Conservation (phyloP, 306 rosid species). For the Rosa lucieae region DNA sequence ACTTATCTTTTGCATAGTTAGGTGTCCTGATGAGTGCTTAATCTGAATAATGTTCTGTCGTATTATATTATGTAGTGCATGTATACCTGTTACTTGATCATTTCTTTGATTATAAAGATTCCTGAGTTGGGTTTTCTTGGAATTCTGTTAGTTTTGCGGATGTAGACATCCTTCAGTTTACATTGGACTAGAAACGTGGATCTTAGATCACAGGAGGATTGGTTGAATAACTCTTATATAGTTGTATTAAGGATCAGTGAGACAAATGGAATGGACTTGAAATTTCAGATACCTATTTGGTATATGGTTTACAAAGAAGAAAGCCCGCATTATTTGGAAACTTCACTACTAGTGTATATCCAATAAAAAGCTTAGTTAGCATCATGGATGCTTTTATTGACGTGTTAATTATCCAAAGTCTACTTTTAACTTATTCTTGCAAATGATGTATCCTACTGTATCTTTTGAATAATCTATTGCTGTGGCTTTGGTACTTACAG, state of each 20-base stretch:
- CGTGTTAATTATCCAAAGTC: too few species aligned
- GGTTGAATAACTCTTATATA: too few species aligned
- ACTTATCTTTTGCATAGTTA: too few species aligned
- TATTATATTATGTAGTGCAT: too few species aligned
- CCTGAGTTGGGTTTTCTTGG: too few species aligned
- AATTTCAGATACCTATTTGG: not conserved
- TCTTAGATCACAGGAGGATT: not conserved
- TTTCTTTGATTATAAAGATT: too few species aligned
- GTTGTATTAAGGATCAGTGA: too few species aligned
- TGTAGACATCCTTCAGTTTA: not conserved
- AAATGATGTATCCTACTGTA: not conserved
- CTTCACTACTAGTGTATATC: not conserved
- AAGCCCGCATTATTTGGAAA: not conserved
- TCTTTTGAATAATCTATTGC: not conserved
- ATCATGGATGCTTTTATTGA: not conserved
- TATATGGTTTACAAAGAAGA: not conserved
- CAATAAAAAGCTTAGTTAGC: not conserved
- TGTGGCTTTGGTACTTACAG: slow-evolving; percentile 38
- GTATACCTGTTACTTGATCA: too few species aligned
- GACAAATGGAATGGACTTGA: not conserved
- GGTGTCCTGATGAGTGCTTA: too few species aligned
- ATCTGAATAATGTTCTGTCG: too few species aligned
- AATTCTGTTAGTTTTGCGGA: not conserved
- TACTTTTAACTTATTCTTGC: not conserved
- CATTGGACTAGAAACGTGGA: not conserved